Percentiles rank a stretch among this genome's conserved stretches.
phyloP scores from a whole-genome alignment of 2,329 filamentous ascomycete species.

The Oidium heveae region DNA sequence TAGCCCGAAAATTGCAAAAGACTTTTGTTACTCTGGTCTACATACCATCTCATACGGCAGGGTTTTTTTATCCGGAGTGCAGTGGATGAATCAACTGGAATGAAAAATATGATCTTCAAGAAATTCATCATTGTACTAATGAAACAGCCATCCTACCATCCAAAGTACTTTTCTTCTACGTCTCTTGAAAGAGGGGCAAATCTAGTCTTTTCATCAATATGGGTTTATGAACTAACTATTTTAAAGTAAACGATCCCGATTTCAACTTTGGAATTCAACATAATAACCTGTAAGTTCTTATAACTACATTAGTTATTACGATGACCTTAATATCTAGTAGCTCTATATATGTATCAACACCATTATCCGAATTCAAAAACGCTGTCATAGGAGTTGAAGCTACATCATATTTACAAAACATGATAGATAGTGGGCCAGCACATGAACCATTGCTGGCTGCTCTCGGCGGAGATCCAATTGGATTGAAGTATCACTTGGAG shows the following conservation, averaged over 20 bases:
- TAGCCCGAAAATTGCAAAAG: too few species aligned
- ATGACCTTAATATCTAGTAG: not conserved
- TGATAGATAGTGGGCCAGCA: conserved; percentile 43
- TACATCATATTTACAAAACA: conserved; percentile 59
- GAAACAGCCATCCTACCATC: not conserved
- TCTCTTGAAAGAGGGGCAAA: not conserved
- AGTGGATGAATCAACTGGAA: not conserved
- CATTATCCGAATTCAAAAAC: conserved; percentile 12
- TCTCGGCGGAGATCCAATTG: conserved; percentile 65
- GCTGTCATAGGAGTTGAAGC: conserved; percentile 68
- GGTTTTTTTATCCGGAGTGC: not conserved
- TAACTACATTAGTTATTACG: not conserved
- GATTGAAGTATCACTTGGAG: conserved; percentile 50
- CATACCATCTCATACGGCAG: too few species aligned
- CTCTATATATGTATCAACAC: not conserved
- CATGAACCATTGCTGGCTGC: conserved; percentile 78
- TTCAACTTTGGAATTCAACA: conserved; percentile 1
- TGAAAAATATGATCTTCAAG: not conserved
- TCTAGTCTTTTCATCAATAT: not conserved
- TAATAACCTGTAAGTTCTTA: not conserved
- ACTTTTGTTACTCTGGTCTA: too few species aligned
- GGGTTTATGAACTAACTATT: not conserved
- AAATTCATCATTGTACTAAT: not conserved
- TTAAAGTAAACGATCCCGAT: conserved; percentile 1
- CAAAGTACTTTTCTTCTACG: not conserved